Percentiles rank a stretch among this genome's conserved stretches.
Conservation (phyloP, 192 early-diverging fungal genomes). For the Linderina pennispora region DNA sequence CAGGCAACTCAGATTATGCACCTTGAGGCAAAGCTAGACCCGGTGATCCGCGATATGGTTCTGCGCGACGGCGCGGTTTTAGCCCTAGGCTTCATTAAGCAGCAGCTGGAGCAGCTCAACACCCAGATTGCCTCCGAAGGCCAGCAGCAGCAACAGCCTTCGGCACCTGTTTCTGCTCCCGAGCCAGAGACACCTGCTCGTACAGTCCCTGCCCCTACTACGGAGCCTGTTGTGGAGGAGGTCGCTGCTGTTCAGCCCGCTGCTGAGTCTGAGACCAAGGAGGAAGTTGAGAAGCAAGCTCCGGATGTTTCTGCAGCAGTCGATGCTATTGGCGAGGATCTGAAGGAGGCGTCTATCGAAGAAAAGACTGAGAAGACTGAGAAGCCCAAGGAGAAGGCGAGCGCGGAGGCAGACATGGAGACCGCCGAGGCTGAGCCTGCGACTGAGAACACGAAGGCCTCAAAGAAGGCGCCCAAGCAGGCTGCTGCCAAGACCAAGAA, state of each 20-base stretch:
- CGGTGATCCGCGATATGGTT: conserved; percentile 35
- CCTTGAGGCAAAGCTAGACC: conserved; percentile 33
- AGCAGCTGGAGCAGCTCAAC: conserved; percentile 35
- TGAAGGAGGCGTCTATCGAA: no score
- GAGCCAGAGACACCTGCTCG: no score
- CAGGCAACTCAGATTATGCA: conserved; percentile 26
- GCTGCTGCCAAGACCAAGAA: neutral
- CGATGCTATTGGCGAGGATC: no score
- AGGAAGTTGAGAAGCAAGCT: no score
- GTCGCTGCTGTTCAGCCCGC: no score
- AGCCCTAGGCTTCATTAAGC: conserved; percentile 31
- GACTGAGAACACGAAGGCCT: neutral
- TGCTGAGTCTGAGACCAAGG: no score
- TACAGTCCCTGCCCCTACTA: neutral
- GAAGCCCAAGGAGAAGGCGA: no score
- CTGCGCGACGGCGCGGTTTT: conserved; percentile 20
- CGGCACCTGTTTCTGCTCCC: neutral
- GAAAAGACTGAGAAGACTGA: no score
- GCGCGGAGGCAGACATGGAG: no score
- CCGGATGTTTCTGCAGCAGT: no score
- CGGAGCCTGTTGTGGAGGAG: no score
- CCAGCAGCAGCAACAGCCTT: neutral
- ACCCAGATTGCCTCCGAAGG: conserved; percentile 10
- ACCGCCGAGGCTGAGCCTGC: no score
- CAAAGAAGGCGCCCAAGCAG: neutral